Conservation (phyloP, 1,139 yeast species). For the Kluyveromyces marxianus region DNA sequence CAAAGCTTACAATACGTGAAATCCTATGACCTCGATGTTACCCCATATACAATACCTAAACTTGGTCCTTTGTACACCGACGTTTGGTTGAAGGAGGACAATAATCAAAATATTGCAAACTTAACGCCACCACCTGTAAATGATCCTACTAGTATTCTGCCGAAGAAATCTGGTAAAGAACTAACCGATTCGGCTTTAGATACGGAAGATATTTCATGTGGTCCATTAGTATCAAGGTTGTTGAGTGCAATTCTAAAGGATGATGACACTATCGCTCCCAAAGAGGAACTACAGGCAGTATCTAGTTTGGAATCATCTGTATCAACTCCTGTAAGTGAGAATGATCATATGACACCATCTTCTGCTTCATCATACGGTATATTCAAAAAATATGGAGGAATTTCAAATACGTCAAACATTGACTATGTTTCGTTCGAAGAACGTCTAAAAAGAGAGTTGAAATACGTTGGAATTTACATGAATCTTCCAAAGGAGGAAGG, state of each 20-base stretch:
- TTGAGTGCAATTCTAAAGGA: constrained; percentile 60
- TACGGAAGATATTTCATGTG: constrained; percentile 73
- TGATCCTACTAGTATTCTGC: constrained; percentile 41
- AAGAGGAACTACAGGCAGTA: constrained; percentile 9
- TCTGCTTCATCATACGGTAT: constrained; percentile 19
- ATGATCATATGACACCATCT: constrained; percentile 9
- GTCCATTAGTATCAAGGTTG: constrained; percentile 83
- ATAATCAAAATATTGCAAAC: constrained; percentile 33
- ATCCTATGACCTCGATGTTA: constrained; percentile 56
- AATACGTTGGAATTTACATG: constrained; percentile 86
- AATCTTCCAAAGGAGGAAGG: constrained; percentile 39
- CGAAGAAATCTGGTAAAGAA: constrained; percentile 56
- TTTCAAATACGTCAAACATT: constrained; percentile 38
- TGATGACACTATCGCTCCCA: constrained; percentile 16
- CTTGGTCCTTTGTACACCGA: constrained; percentile 77
- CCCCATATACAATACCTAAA: constrained; percentile 73
- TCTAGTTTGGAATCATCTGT: constrained; percentile 9
- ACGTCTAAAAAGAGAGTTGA: constrained; percentile 75
- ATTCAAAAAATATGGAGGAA: constrained; percentile 43
- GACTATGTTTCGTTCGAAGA: constrained; percentile 84
- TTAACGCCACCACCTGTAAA: constrained; percentile 33
- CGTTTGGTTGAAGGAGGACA: constrained; percentile 82
- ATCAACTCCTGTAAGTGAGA: constrained; percentile 15
- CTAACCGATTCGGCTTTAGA: constrained; percentile 61
- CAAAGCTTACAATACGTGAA: constrained; percentile 38